Base-by-base conservation (phyloP, 306 rosid genomes). In the Crataegus laevigata region DNA sequence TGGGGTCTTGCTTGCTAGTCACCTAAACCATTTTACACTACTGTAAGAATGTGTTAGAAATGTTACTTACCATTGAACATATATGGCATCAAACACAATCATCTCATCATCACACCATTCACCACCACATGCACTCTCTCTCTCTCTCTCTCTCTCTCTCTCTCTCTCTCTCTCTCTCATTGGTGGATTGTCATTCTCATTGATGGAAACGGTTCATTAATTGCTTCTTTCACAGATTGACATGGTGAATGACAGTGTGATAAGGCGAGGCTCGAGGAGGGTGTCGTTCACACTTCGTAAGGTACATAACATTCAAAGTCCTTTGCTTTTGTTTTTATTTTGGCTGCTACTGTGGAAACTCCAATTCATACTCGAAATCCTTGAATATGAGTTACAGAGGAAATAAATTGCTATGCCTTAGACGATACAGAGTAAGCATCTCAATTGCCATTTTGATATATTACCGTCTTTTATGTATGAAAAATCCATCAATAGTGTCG, bases 261-360 rank as follows among this genome's bases (percentile, higher is more conserved):
- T 93, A 75, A 83, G 84, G 82, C 87, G 97, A 75, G 91, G 85
- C 66, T 79, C 89, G 38, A 89, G 98, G 86, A 88, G 98, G 84
- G 96, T 93, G 68, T 91, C 97, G 81, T 89, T 93, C 79, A 93
- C 97, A 12, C 26, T 93, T 2, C 90, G 97, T 38, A 89, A 91
- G 96, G 98, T 93, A 52, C 57, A 85, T 77, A 57, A 14, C 68
- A 77, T 40, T 73, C 76, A 47, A 40, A n/a, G 3, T 60, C 71
- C 60, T 59, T 54, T 26, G 5, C 14, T 60, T 24, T 60, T 25
- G 10, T 58, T 57, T 52, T 45, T 4, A 74, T 36, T 74, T 73
- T 62, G 19, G 77, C 75, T 58, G 17, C 43, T 54, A 40, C 61
- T 54, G n/a, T 40, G 19, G 68, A 55, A 18, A 68, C 30, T 52